Conservation (phyloP, 306 rosid genomes). For the Cotoneaster glaucophyllus region DNA sequence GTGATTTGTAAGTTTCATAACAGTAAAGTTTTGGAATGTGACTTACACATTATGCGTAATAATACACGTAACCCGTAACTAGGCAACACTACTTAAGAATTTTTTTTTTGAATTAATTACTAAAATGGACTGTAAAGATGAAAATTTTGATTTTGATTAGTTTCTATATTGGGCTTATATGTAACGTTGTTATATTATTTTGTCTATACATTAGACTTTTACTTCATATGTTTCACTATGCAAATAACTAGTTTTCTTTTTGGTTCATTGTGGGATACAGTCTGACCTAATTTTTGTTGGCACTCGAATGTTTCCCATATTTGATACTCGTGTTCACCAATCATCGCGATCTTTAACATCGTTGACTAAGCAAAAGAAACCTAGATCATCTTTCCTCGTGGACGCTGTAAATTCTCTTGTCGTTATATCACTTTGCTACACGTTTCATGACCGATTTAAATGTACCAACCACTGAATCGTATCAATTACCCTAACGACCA, state of each 20-base stretch:
- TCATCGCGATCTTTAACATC: neutral
- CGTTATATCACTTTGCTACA: neutral
- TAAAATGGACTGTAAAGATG: neutral
- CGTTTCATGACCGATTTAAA: neutral
- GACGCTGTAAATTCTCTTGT: neutral
- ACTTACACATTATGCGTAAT: neutral
- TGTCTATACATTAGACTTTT: neutral
- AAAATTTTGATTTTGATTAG: neutral
- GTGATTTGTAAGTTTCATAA: neutral
- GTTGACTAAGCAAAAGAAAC: neutral
- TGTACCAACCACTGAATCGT: neutral
- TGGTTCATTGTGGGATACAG: no score
- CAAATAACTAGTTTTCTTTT: neutral
- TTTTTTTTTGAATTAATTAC: neutral
- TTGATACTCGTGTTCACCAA: neutral
- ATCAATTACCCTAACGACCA: neutral
- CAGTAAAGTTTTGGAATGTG: neutral
- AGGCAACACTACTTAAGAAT: neutral
- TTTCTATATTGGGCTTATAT: neutral
- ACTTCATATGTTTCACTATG: neutral
- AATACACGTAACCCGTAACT: neutral
- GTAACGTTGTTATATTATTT: neutral
- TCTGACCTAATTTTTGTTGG: neutral
- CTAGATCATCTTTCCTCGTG: neutral
- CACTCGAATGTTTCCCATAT: neutral